Base-by-base conservation (phyloP, 257 asterid genomes). In the Penstemon newberryi region DNA sequence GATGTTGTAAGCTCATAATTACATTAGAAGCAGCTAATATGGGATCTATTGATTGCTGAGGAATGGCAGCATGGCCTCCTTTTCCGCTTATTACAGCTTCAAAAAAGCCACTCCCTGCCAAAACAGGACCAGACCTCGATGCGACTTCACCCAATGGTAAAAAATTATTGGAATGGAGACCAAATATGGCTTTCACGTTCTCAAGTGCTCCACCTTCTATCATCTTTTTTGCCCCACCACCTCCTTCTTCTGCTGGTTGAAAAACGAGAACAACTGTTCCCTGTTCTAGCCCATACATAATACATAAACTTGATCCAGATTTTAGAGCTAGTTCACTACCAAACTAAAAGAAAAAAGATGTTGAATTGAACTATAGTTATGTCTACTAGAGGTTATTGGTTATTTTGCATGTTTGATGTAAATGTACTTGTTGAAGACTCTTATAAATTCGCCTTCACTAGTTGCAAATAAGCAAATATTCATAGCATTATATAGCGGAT, bases 181-280 rank as follows among this genome's bases (percentile, higher is more conserved):
- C 96, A 49, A 93, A 90, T 68, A 93, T 89, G 69, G 97, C 96
- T 65, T 84, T 82, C 4, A 90, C 91, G 46, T 89, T 87, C 63
- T 87, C 89, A 36, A 93, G 79, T 36, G 83, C 87, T 64, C 97
- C 96, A 36, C 77, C 91, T 70, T 88, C 96, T 61, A 93, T 37
- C 92, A 93, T 88, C 79, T 71, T 89, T 82, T 85, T 90, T 4
- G 96, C 96, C 69, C 97, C 99, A 42, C 96, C 97, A 57, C 91
- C 88, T 66, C 99, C 97, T 84, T 93, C 99, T 80, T 93, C 99
- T 18, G 96, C 99, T 5, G 99, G 99, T 82, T 93, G 99, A 82
- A 90, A 93, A 67, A 93, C 87, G 8, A 93, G 88, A 69, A 86
- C 86, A 63, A 86, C 96, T 1, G 99, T 93, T 73, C 99, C 99